Evolutionary conservation across 208 protist genomes (phyloP).

Genomic region (Giardia duodenalis): DNA sequence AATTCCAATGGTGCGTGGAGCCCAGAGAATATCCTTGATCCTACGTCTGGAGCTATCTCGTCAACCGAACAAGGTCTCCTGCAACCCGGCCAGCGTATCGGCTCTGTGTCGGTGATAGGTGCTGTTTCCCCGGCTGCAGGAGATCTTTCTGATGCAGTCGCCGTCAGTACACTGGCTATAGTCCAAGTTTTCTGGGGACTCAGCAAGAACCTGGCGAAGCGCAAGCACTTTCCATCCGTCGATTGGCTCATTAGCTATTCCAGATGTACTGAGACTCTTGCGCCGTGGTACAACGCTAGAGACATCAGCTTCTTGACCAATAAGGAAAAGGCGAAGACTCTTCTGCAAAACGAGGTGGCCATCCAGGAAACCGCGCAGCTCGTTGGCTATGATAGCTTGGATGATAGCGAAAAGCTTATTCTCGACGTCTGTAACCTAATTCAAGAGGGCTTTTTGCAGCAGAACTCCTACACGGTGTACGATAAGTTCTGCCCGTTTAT

Average conservation of each 20-base stretch:
- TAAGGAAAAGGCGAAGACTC: conserved; percentile 62
- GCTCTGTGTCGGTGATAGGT: conserved; percentile 96
- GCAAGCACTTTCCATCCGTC: conserved; percentile 99
- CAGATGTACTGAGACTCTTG: conserved; percentile 88
- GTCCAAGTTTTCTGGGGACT: conserved; percentile 87
- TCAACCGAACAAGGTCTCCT: not conserved
- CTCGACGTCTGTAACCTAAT: conserved; percentile 95
- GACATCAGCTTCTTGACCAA: conserved; percentile 80
- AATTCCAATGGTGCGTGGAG: not conserved
- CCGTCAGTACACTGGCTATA: conserved; percentile 30
- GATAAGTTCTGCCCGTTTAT: conserved; percentile 64
- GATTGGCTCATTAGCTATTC: conserved; percentile 98
- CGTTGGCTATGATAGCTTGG: conserved; percentile 92
- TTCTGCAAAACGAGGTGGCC: conserved; percentile 92
- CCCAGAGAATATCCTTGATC: not conserved
- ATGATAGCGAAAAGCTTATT: conserved; percentile 93
- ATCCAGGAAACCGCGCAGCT: conserved; percentile 98
- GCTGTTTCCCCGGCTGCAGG: conserved; percentile 95
- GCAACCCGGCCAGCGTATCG: conserved; percentile 53
- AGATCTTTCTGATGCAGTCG: conserved; percentile 72
- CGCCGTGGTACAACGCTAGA: conserved; percentile 78
- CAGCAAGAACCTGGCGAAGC: conserved; percentile 97
- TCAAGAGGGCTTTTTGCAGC: conserved; percentile 97
- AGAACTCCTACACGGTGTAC: conserved; percentile 90
- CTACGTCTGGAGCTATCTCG: not conserved